Conservation (phyloP, 2,329 filamentous ascomycete species). For the Colletotrichum sp. region DNA sequence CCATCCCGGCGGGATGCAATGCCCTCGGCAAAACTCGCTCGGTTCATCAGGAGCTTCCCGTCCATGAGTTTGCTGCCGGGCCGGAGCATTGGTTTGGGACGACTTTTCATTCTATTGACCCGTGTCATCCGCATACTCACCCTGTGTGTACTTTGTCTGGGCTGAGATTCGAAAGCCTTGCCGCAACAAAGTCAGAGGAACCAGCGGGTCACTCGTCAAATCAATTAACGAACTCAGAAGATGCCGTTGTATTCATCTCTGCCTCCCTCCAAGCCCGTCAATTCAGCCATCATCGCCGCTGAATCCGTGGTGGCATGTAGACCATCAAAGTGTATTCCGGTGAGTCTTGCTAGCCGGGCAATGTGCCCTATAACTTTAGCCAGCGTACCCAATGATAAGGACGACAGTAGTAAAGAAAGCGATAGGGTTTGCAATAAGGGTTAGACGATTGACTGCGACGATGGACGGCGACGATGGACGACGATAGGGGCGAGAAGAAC, state of each 20-base stretch:
- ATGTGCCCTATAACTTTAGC: too few species aligned
- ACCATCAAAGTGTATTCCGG: neutral
- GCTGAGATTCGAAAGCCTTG: neutral
- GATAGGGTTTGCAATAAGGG: too few species aligned
- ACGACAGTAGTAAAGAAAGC: too few species aligned
- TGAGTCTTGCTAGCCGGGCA: too few species aligned
- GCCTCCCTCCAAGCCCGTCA: neutral
- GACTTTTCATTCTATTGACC: neutral
- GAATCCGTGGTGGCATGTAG: neutral
- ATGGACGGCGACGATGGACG: too few species aligned
- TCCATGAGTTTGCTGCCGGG: neutral
- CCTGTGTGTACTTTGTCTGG: neutral
- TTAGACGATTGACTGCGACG: too few species aligned
- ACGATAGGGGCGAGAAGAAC: too few species aligned
- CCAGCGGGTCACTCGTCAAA: neutral
- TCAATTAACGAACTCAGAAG: neutral
- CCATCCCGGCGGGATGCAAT: neutral
- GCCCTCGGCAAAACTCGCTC: neutral
- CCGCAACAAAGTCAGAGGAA: neutral
- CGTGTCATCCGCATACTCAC: neutral
- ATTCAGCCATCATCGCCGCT: neutral
- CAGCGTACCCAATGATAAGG: too few species aligned
- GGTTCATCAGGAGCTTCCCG: neutral
- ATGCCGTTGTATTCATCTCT: neutral
- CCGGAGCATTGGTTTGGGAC: fast-evolving